Base-by-base conservation (phyloP, 2,329 filamentous ascomycete species). In the Phyllosticta citribraziliensis region DNA sequence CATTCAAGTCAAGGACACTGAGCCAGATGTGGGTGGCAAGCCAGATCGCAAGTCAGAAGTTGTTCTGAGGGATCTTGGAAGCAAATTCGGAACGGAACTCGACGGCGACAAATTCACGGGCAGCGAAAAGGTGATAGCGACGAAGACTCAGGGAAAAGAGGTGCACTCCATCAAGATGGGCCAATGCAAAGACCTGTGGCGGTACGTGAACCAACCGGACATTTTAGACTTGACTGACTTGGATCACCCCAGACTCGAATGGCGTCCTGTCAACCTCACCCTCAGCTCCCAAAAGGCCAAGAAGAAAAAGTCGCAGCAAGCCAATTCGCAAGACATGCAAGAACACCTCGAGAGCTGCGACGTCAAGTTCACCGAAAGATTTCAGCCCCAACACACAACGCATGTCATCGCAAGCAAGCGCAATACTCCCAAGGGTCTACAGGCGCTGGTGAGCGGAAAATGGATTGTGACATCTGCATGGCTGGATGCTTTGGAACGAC, bases 341-440 rank as follows among this genome's bases (percentile, higher is more conserved):
- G 76, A 82, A 33, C 81, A 81, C 58, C 82, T 97, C 19, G 91
- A 95, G 70, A 83, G 87, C 53, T 80, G 96, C n/a, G 94, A 96
- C 70, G 87, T 97, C 73, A 97, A 97, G 73, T 86, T 91, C 14
- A 78, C 88, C 14, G 79, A 83, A 52, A 86, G 91, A 3, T 97
- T 91, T 72, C 76, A 88, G 24, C 76, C 81, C 25, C 80, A 78
- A 17, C 76, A 82, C 27, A 97, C 93, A 0, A 96, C 93, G 0
- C 92, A 97, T 73, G 88, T 96, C 11, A 85, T 97, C 35, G 86
- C 90, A 8, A 89, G 86, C 72, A 97, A 96, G 74, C 83, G 94
- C 55, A 99, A 97, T 72, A 93, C 91, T 0, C 83, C 92, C 0
- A 91, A 91, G 66, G 90, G 89, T 0, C 79, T 99, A 2, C 91